Conservation (phyloP, 2,329 filamentous ascomycete genomes). For the Trichoderma koningiopsis region DNA sequence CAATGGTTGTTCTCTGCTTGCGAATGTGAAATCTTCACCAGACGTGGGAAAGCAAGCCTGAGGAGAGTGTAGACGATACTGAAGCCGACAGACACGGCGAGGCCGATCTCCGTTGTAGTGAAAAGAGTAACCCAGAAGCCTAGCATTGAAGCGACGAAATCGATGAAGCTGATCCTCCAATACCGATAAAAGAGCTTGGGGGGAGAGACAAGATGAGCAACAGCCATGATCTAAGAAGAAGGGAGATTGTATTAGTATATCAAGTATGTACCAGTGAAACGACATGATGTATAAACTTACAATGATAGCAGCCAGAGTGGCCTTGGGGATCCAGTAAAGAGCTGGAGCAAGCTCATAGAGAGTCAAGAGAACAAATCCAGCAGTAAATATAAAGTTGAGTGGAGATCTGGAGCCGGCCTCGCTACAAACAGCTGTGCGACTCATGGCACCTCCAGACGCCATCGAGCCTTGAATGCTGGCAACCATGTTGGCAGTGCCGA, state of each 20-base stretch:
- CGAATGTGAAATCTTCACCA: constrained; percentile 38
- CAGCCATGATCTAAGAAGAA: constrained; percentile 56
- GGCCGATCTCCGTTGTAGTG: constrained; percentile 61
- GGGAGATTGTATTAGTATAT: not conserved
- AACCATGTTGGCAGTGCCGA: constrained; percentile 63
- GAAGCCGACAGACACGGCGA: constrained; percentile 62
- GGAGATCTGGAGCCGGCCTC: constrained; percentile 64
- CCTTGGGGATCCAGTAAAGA: constrained; percentile 69
- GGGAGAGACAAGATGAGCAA: constrained; percentile 62
- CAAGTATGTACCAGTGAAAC: not conserved
- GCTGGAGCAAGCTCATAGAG: constrained; percentile 63
- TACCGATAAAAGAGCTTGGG: constrained; percentile 63
- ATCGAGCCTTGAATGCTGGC: constrained; percentile 67
- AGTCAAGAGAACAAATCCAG: constrained; percentile 62
- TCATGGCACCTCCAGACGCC: constrained; percentile 67
- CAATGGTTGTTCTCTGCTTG: constrained; percentile 36
- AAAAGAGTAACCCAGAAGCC: constrained; percentile 67
- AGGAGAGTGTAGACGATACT: constrained; percentile 63
- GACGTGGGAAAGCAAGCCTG: constrained; percentile 56
- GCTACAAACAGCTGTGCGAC: constrained; percentile 67
- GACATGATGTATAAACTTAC: constrained; percentile 34
- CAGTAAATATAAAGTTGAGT: constrained; percentile 61
- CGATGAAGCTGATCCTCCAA: constrained; percentile 65
- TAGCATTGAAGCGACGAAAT: constrained; percentile 65
- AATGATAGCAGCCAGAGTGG: constrained; percentile 66